Conservation (phyloP, 306 rosid genomes). For the Ceratonia siliqua region DNA sequence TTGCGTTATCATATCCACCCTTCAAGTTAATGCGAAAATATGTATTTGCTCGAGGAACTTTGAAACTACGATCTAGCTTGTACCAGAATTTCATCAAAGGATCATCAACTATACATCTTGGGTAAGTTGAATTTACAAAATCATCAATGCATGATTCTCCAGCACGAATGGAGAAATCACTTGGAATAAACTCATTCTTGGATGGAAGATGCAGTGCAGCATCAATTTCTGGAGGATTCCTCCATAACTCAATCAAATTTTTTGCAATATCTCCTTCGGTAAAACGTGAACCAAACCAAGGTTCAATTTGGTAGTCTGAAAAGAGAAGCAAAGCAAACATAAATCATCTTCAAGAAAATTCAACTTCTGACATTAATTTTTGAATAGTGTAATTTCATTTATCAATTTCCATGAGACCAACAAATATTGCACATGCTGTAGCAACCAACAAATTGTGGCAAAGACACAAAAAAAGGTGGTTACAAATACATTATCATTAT, state of each 20-base stretch:
- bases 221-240: conserved; percentile 76
- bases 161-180: conserved; percentile 78
- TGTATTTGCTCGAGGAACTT: conserved; percentile 91
- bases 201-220: conserved; percentile 78
- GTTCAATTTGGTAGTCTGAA: conserved; percentile 72
- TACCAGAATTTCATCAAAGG: conserved; percentile 90
- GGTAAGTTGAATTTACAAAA: conserved; percentile 49
- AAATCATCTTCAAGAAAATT: conserved; percentile 26
- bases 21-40: conserved; percentile 87
- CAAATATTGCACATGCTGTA: neutral
- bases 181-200: conserved; percentile 88
- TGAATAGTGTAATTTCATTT: conserved; percentile 21
- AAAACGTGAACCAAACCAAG: conserved; percentile 92
- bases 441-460: conserved; percentile 9
- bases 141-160: conserved; percentile 36
- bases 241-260: conserved; percentile 75
- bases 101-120: conserved; percentile 81
- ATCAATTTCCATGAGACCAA: conserved; percentile 25
- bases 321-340: conserved; percentile 25
- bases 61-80: conserved; percentile 76
- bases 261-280: conserved; percentile 72
- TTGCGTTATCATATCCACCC: conserved; percentile 67
- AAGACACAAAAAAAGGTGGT: neutral
- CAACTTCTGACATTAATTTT: conserved; percentile 19
- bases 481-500: conserved; percentile 7